A percentile compares a stretch with the other conserved stretches of the same genome.
Evolutionary conservation across 768 basidiomycete genomes (phyloP).

Genomic region (Mycena latifolia): DNA sequence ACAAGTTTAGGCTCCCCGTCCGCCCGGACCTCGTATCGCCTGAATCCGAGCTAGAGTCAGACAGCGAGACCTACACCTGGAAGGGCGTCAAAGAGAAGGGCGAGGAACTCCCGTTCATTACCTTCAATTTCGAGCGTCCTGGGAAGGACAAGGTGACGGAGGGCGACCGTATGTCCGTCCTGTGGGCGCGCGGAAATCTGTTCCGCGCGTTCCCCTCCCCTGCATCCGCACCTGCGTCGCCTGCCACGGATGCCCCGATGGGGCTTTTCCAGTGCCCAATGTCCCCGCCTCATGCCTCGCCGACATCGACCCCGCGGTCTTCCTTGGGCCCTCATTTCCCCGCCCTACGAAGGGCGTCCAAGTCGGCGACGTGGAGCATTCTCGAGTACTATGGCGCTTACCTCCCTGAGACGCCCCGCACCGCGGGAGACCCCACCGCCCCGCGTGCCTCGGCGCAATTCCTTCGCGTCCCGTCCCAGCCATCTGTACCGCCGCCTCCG

Average conservation of each 20-base stretch:
- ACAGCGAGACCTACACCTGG: neutral
- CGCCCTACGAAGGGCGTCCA: neutral
- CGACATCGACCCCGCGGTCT: neutral
- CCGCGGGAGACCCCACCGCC: neutral
- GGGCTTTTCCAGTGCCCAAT: neutral
- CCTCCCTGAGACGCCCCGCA: constrained; percentile 15
- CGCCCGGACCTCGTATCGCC: constrained; percentile 10
- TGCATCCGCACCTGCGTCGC: constrained; percentile 4
- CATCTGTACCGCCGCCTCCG: neutral
- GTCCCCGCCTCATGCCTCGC: neutral
- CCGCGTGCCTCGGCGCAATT: neutral
- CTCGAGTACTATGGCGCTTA: constrained; percentile 20
- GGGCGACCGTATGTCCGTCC: constrained; percentile 12
- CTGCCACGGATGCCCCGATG: neutral
- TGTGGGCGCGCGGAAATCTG: constrained; percentile 16
- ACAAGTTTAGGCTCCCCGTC: constrained; percentile 1
- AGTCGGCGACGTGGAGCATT: constrained; percentile 24
- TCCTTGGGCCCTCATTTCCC: neutral
- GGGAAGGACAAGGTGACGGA: neutral
- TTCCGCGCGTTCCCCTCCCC: constrained; percentile 19
- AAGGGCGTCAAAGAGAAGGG: constrained; percentile 8
- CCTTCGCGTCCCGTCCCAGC: constrained; percentile 1
- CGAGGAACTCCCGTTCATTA: constrained; percentile 5
- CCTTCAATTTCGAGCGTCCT: neutral
- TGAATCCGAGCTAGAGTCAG: constrained; percentile 9